Percentiles rank a stretch among this genome's conserved stretches.
phyloP scores from a whole-genome alignment of 257 asterid genomes.

The Solanum gracilifrons region DNA sequence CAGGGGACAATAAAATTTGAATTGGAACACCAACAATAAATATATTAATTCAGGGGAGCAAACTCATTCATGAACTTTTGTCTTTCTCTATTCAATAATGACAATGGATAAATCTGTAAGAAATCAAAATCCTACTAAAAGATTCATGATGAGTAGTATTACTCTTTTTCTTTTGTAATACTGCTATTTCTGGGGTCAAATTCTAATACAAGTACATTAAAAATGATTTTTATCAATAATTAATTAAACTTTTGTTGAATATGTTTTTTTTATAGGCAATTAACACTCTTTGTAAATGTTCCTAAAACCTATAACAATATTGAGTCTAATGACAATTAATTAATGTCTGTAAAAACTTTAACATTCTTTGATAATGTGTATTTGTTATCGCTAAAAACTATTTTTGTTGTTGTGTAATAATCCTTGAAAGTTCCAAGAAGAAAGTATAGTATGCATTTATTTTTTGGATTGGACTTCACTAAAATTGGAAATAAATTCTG shows the following conservation, averaged over 20 bases:
- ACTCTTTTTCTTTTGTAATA: neutral
- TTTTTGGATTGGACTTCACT: neutral
- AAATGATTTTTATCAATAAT: too few species aligned
- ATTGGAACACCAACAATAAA: neutral
- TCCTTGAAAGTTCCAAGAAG: neutral
- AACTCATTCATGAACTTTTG: neutral
- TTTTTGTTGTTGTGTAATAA: too few species aligned
- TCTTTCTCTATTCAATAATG: neutral
- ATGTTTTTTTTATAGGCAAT: too few species aligned
- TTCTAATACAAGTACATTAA: neutral
- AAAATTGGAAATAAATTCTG: neutral
- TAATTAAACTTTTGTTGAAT: too few species aligned
- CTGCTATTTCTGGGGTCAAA: neutral
- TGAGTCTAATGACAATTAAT: too few species aligned
- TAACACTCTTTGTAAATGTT: too few species aligned
- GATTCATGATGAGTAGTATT: neutral
- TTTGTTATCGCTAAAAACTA: neutral
- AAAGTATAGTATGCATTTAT: neutral
- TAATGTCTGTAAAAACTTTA: neutral
- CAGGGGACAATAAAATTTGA: neutral
- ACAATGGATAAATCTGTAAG: neutral
- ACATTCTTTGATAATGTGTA: too few species aligned
- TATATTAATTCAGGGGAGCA: neutral
- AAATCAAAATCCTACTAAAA: neutral
- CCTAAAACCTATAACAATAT: too few species aligned